Evolutionary conservation across 805 yeast species (phyloP), one percentile per base, ranked within the genome.

Genomic region (Pichia scutulata): DNA sequence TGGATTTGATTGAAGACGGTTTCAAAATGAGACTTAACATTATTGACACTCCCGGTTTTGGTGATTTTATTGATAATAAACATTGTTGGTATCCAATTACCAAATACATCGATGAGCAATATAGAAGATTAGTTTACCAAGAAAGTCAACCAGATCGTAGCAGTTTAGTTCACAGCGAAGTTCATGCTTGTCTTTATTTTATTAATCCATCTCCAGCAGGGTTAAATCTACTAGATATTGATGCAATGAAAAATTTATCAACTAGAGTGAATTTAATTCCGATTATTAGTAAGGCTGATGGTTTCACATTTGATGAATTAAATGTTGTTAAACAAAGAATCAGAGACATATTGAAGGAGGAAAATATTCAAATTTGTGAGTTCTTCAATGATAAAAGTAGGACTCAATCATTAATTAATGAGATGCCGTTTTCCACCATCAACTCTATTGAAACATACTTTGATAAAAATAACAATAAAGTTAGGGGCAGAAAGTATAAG

Each of bases 101-200:
- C 18, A 78, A 82, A 57, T 89, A 78, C 59, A 77, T 92, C 54
- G 97, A 90, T 64, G 86, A 84, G 56, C 92, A 87, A 66, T 84
- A 84, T 64, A 80, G 79, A 66, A 66, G 69, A 22, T 77, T 70
- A 67, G 81, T 77, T 75, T 80, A 80, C 55, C 96, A 87, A 69
- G 89, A 85, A 59, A 86, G 80, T 63, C 90, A 84, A 65, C 90
- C 90, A 14, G 67, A 75, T 55, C 76, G 92, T 49, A 46, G 55
- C 53, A 65, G 68, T 59, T 72, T 73, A 50, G 57, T 61, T 13
- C 96, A 90, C 61, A 69, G 76, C 56, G 75, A 95, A 49, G 83
- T 92, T 39, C 96, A 92, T 70, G 86, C 82, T 36, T 89, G 97
- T 63, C 65, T 92, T 43, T 92, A 89, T 70, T 86, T 92, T 63